Conservation (phyloP, 192 early-diverging fungal genomes). For the Coemansia interrupta region DNA sequence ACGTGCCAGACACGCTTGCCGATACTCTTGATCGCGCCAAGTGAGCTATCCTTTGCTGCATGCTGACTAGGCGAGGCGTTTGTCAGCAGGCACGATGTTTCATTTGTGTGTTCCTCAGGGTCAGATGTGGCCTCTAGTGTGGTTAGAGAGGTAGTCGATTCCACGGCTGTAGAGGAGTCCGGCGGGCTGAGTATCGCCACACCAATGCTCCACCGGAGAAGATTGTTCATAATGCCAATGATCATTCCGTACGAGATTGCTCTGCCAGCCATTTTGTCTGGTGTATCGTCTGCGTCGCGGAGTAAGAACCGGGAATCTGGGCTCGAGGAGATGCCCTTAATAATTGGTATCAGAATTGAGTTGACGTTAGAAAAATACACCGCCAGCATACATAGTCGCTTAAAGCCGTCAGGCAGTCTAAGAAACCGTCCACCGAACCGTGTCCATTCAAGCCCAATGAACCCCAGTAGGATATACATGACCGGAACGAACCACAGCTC, state of each 20-base stretch:
- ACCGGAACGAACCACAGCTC: slow-evolving; percentile 67
- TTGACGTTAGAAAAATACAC: slow-evolving; percentile 70
- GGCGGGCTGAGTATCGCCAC: slow-evolving; percentile 54
- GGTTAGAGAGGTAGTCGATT: neutral
- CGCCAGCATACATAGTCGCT: slow-evolving; percentile 59
- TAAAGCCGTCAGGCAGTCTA: slow-evolving; percentile 53
- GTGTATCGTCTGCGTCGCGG: slow-evolving; percentile 34
- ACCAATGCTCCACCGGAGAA: slow-evolving; percentile 72
- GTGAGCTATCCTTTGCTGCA: neutral
- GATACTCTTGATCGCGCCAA: neutral
- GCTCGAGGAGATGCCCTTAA: slow-evolving; percentile 55
- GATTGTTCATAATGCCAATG: slow-evolving; percentile 69
- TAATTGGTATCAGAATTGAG: slow-evolving; percentile 62
- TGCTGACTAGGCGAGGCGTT: neutral
- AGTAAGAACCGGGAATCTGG: slow-evolving; percentile 41
- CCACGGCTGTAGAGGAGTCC: neutral
- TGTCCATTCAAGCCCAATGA: slow-evolving; percentile 26
- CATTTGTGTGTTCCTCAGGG: neutral
- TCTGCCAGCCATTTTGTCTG: slow-evolving; percentile 39
- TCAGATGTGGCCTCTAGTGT: slow-evolving; percentile 1
- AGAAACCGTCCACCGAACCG: slow-evolving; percentile 16
- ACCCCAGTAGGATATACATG: slow-evolving; percentile 30
- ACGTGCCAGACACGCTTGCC: slow-evolving; percentile 8
- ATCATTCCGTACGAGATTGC: slow-evolving; percentile 75
- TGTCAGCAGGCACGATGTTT: neutral